Base-by-base conservation (phyloP, 257 asterid species). In the Solanum medicagineum region DNA sequence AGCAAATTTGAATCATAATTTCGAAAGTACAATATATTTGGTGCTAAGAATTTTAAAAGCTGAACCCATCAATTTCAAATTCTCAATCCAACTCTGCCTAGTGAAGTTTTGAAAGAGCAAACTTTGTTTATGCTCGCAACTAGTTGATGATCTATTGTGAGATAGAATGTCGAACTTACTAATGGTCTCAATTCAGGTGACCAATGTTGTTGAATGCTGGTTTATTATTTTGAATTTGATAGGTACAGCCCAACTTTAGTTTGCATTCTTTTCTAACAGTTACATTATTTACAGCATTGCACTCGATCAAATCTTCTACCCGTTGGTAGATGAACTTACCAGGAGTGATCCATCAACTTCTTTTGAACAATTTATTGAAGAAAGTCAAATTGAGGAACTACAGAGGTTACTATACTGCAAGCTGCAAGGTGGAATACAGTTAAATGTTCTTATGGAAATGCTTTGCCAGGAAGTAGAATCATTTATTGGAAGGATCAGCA, bases 291-390 rank as follows among this genome's bases (percentile, higher is more conserved):
- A 90, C 96, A 94, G 99, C 89, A 92, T 92, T 66, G 93, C 93
- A 19, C 85, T 92, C 92, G 95, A 94, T 85, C 89, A 92, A 83
- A 77, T 92, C 20, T 88, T 93, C 81, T 90, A 89, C 86, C 96
- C 94, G 63, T 63, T 93, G 89, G 81, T 90, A 79, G 88, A 79
- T 84, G 93, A 89, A 85, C 88, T 92, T 44, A 83, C 89, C 81
- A 87, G 88, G 86, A 86, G 81, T 80, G 84, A 81, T 81, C 68
- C 66, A 40, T 89, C 91, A 51, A 83, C 84, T 68, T 87, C 84
- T 84, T 68, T 83, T 84, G 84, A 80, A 53, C 90, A 88, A 86
- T 88, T 95, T 51, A 84, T 90, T 45, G 92, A 91, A 86, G 92
- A 91, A 87, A 87, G 84, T 88, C 95, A 92, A 86, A 91, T 94